phyloP scores from a whole-genome alignment of 2,329 filamentous ascomycete species.

The Ophiostoma montium region DNA sequence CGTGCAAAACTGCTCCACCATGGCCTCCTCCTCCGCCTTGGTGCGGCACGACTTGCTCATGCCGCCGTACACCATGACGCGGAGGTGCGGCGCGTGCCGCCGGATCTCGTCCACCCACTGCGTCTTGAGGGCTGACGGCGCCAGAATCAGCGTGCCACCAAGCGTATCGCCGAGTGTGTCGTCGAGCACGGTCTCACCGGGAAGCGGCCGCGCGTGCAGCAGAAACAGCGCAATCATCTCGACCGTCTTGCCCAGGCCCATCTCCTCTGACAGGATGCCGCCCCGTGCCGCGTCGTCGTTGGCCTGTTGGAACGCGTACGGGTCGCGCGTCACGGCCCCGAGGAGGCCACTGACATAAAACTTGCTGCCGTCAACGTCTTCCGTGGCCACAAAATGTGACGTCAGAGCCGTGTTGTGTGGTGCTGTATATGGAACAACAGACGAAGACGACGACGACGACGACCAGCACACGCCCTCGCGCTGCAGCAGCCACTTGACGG shows the following conservation, averaged over 20 bases:
- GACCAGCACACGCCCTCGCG: constrained; percentile 47
- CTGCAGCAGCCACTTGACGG: constrained; percentile 54
- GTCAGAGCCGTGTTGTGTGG: constrained; percentile 17
- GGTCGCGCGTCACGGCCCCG: constrained; percentile 40
- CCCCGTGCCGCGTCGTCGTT: constrained; percentile 27
- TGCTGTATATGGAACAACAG: constrained; percentile 16
- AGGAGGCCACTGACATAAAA: constrained; percentile 42
- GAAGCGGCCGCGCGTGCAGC: constrained; percentile 35
- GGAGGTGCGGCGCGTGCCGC: constrained; percentile 42
- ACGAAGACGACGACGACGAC: constrained; percentile 15
- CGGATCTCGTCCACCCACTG: constrained; percentile 50
- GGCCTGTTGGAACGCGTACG: constrained; percentile 28
- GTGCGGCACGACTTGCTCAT: constrained; percentile 23
- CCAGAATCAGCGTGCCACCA: constrained; percentile 46
- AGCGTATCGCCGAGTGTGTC: constrained; percentile 39
- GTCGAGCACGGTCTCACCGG: constrained; percentile 27
- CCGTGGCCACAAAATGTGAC: constrained; percentile 28
- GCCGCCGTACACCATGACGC: constrained; percentile 43
- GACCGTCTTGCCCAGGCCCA: constrained; percentile 71
- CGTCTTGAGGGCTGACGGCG: constrained; percentile 38
- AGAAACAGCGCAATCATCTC: constrained; percentile 60
- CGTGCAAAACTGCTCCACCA: constrained; percentile 30
- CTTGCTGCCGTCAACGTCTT: constrained; percentile 30
- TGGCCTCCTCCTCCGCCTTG: constrained; percentile 23
- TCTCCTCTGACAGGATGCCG: constrained; percentile 65